Percentiles rank a stretch among this genome's conserved stretches.
phyloP scores from a whole-genome alignment of 176 grass and related monocot species.

The Rhipidocladum racemiflorum region DNA sequence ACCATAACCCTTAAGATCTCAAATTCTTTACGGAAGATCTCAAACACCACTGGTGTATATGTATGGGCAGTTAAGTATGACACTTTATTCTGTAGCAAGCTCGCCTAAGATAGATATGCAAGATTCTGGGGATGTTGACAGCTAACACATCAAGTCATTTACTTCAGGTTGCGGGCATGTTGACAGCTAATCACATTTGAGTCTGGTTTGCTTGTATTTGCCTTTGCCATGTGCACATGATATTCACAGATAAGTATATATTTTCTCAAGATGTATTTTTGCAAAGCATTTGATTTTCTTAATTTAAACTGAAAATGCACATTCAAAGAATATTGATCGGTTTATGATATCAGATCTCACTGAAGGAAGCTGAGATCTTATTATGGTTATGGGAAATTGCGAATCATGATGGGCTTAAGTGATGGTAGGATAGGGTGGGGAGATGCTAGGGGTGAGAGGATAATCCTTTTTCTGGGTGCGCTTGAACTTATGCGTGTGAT shows the following conservation, averaged over 20 bases:
- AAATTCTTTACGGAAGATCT: too few relatives aligned
- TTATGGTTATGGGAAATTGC: neutral
- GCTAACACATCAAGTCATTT: neutral
- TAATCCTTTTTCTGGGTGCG: neutral
- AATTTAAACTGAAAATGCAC: neutral
- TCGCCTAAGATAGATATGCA: conserved; percentile 4
- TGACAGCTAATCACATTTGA: neutral
- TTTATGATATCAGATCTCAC: neutral
- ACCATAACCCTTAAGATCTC: too few relatives aligned
- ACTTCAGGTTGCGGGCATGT: neutral
- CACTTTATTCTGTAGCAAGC: too few relatives aligned
- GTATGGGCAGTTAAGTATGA: too few relatives aligned
- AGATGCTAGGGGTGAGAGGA: neutral
- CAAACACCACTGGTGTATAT: too few relatives aligned
- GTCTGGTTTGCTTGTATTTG: conserved; percentile 1
- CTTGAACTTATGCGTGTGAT: neutral
- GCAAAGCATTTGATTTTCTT: neutral
- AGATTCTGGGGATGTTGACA: neutral
- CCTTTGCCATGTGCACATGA: neutral
- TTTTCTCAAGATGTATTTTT: neutral
- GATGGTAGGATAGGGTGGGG: neutral
- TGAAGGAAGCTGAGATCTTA: neutral
- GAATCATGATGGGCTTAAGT: neutral
- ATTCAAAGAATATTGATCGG: neutral
- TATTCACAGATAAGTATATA: neutral